Base-by-base conservation (phyloP, 2,329 filamentous ascomycete genomes). In the Ustulina deusta region DNA sequence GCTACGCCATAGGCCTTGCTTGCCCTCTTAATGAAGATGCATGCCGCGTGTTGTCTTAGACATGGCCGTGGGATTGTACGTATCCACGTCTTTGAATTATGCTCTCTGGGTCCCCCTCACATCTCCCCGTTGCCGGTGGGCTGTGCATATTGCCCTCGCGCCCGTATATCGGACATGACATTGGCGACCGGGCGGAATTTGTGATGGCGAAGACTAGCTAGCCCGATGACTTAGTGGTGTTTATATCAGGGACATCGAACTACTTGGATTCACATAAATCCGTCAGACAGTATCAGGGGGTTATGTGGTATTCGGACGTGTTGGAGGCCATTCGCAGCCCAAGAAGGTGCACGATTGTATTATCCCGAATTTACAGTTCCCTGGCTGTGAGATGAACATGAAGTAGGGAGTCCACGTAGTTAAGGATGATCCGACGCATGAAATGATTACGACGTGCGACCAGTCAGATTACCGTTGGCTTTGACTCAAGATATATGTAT, bases 1-100 rank as follows among this genome's bases (percentile, higher is more conserved):
- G 10, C 52, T 55, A 55, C 13, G 15, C 27, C 25, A 29, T 27
- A 15, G 29, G 15, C 11, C 25, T 29, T n/a, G 22, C 46, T 27
- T 25, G 5, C 46, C 25, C 27, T 17, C 36, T 27, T 40, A n/a
- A 25, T 13, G 7, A 54, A 54, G 49, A 36, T 40, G 20, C 20
- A 55, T 59, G 20, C 29, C 32, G 29, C 56, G n/a, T 48, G 42
- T 34, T 46, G 55, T 58, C 55, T 46, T 27, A 59, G 27, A 36
- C 42, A 48, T 34, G 42, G 56, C 11, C 4, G 49, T 13, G 20
- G n/a, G 10, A n/a, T 36, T 36, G 29, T 34, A 54, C 20, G 20
- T 25, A 46, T 22, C 2, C 27, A 29, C 34, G 17, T n/a, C 3
- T 34, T 0, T 54, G n/a, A 15, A 22, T 34, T 22, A 49, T 34